Percentiles rank a stretch among this genome's conserved stretches.
Evolutionary conservation across 352 stramenopile species (phyloP).

Genomic region (Globisporangium recalcitrans): DNA sequence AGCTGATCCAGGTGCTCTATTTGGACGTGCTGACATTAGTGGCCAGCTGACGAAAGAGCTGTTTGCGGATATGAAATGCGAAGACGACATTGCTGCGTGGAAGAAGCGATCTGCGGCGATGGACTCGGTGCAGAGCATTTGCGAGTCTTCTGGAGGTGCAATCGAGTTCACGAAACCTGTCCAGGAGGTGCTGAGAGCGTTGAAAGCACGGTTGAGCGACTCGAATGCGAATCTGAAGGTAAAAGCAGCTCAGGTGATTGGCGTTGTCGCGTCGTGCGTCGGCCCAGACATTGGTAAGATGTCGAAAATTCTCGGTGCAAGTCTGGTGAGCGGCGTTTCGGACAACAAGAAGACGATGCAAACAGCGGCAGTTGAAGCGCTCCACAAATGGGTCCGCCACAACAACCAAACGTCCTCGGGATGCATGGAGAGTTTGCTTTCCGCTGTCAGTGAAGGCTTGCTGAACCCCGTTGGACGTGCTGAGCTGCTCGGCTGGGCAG

Average conservation of each 20-base stretch:
- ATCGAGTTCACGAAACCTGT: constrained; percentile 85
- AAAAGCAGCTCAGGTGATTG: constrained; percentile 81
- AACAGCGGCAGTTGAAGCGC: constrained; percentile 58
- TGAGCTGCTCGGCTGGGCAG: constrained; percentile 71
- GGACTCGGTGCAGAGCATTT: constrained; percentile 73
- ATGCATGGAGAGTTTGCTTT: constrained; percentile 73
- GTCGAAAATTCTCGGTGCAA: constrained; percentile 73
- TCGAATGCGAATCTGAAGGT: constrained; percentile 87
- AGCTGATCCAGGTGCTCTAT: constrained; percentile 46
- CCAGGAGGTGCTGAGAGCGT: constrained; percentile 60
- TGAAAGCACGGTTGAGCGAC: constrained; percentile 78
- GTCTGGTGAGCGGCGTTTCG: constrained; percentile 58
- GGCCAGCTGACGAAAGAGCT: constrained; percentile 81
- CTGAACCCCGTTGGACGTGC: constrained; percentile 73
- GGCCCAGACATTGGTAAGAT: constrained; percentile 73
- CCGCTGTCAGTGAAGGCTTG: constrained; percentile 62
- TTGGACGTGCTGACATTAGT: constrained; percentile 76
- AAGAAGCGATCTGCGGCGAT: constrained; percentile 83
- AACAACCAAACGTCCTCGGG: constrained; percentile 49
- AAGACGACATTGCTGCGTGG: constrained; percentile 81
- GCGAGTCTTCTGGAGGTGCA: constrained; percentile 58
- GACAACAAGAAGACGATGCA: constrained; percentile 91
- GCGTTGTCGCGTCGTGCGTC: constrained; percentile 65
- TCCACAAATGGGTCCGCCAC: constrained; percentile 84
- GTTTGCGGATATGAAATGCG: constrained; percentile 82